Conservation (phyloP, 768 basidiomycete genomes). For the Termitomyces titanicus region DNA sequence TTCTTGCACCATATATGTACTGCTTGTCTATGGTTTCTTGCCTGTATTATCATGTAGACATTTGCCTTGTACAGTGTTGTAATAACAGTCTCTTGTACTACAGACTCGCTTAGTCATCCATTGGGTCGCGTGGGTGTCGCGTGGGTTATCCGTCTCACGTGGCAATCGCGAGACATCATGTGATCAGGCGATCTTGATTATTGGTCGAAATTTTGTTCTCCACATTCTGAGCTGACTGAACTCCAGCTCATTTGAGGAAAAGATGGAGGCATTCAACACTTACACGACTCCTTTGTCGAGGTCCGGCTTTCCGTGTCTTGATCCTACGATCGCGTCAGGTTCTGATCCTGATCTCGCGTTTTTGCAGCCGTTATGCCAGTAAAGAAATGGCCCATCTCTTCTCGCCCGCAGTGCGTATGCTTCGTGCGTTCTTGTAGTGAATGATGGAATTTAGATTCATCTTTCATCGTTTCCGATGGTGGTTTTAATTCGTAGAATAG, state of each 20-base stretch:
- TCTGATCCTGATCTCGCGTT: constrained; percentile 6
- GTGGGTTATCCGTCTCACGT: not conserved
- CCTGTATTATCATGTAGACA: not conserved
- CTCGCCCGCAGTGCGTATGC: constrained; percentile 74
- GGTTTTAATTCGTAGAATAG: constrained; percentile 61
- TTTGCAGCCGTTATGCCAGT: constrained; percentile 90
- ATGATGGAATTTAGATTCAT: not conserved
- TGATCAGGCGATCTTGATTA: not conserved
- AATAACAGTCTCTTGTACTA: not conserved
- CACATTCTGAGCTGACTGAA: not conserved
- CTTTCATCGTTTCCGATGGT: not conserved
- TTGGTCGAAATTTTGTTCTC: constrained; percentile 1
- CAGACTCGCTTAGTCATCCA: no score
- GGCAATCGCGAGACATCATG: not conserved
- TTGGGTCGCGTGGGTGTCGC: not conserved
- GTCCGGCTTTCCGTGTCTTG: constrained; percentile 28
- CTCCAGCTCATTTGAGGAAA: constrained; percentile 1
- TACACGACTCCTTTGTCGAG: constrained; percentile 84
- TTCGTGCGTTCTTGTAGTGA: not conserved
- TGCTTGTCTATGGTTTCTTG: not conserved
- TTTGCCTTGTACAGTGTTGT: not conserved
- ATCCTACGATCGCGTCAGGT: not conserved
- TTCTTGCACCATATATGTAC: constrained; percentile 4
- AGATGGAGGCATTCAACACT: constrained; percentile 61
- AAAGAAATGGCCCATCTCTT: constrained; percentile 98